A percentile compares a stretch with the other conserved stretches of the same genome.
Conservation (phyloP, 2,329 filamentous ascomycete species). For the Sarocladium brachiariae region DNA sequence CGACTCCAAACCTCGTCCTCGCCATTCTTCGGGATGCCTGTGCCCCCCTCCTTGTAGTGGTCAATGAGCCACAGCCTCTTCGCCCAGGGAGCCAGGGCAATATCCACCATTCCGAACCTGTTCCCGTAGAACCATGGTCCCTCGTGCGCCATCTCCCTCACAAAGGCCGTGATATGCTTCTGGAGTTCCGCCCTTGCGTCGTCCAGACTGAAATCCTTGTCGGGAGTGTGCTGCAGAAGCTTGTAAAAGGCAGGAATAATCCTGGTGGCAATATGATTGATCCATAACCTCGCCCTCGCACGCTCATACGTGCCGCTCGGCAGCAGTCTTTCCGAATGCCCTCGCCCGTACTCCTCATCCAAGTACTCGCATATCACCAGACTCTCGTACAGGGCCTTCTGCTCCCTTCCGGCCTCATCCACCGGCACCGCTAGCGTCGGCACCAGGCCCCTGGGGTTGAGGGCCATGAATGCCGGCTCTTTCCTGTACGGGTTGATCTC, state of each 20-base stretch:
- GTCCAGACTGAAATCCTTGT: conserved; percentile 41
- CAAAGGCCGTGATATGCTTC: conserved; percentile 51
- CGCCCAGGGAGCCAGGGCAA: conserved; percentile 67
- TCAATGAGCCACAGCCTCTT: conserved; percentile 67
- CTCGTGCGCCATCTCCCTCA: conserved; percentile 49
- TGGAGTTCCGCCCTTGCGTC: conserved; percentile 53
- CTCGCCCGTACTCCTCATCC: conserved; percentile 55
- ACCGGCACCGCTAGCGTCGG: conserved; percentile 56
- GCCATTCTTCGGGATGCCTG: conserved; percentile 40
- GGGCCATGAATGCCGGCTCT: conserved; percentile 54
- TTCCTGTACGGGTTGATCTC: conserved; percentile 77
- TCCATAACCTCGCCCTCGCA: conserved; percentile 64
- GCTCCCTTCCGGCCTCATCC: conserved; percentile 21
- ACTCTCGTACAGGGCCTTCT: conserved; percentile 64
- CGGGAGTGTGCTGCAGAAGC: conserved; percentile 46
- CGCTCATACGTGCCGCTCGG: conserved; percentile 56
- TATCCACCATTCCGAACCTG: conserved; percentile 60
- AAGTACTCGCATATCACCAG: conserved; percentile 69
- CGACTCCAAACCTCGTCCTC: conserved; percentile 55
- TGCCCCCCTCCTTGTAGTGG: conserved; percentile 58
- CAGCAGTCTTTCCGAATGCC: conserved; percentile 43
- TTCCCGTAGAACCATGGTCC: conserved; percentile 61
- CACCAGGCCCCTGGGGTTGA: conserved; percentile 71
- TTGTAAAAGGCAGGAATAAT: conserved; percentile 66
- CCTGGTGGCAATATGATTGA: conserved; percentile 60